Conservation (phyloP, 495 filamentous ascomycete genomes). For the Penicillium chermesinum region DNA sequence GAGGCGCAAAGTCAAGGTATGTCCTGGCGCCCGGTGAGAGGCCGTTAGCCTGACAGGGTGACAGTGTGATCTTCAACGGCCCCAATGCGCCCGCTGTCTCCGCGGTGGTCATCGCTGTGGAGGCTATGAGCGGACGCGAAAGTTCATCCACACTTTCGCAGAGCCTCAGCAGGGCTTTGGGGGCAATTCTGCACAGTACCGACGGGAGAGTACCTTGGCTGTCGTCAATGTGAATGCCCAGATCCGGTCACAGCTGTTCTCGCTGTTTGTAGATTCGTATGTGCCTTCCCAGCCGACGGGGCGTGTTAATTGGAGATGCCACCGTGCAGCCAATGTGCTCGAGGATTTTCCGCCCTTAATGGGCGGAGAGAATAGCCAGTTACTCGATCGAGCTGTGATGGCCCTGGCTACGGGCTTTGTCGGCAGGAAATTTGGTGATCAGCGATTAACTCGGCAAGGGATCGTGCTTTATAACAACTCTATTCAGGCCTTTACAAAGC, state of each 20-base stretch:
- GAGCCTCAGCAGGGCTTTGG: background rate
- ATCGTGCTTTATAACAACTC: constrained; percentile 10
- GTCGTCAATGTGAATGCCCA: constrained; percentile 15
- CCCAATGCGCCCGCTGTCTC: constrained; percentile 12
- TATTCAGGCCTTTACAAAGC: constrained; percentile 5
- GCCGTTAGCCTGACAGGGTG: background rate
- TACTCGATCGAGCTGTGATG: constrained; percentile 10
- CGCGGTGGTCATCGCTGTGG: constrained; percentile 10
- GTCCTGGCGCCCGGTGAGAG: background rate
- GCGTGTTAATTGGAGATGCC: constrained; percentile 7
- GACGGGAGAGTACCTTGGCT: background rate
- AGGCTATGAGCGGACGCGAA: constrained; percentile 6
- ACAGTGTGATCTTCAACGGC: constrained; percentile 13
- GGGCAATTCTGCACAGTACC: background rate
- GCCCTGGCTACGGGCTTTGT: constrained; percentile 14
- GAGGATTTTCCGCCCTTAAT: constrained; percentile 9
- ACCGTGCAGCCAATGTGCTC: constrained; percentile 6
- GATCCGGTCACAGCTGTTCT: constrained; percentile 14
- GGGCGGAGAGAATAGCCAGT: constrained; percentile 8
- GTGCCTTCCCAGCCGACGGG: constrained; percentile 4
- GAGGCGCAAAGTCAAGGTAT: constrained; percentile 14
- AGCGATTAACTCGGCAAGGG: constrained; percentile 7
- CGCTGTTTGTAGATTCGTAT: constrained; percentile 14
- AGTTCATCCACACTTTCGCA: constrained; percentile 11
- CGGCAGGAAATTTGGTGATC: constrained; percentile 10